phyloP scores from a whole-genome alignment of 768 basidiomycete genomes.

The Suillus weaverae region DNA sequence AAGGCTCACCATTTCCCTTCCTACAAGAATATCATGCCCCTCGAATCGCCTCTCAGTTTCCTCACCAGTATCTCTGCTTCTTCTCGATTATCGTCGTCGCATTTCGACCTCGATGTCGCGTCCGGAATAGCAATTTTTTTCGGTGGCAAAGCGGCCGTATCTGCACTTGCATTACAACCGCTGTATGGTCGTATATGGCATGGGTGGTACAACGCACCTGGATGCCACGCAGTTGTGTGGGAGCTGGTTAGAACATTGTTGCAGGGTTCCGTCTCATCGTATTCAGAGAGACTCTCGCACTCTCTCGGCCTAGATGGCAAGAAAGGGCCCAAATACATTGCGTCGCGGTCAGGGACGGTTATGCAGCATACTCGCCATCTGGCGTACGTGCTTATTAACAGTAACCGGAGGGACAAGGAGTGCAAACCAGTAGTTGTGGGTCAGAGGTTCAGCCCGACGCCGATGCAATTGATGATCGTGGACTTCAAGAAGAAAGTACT shows the following conservation, averaged over 20 bases:
- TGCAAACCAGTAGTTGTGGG: constrained; percentile 10
- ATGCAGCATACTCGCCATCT: constrained; percentile 45
- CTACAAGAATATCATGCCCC: background rate
- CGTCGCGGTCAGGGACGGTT: constrained; percentile 62
- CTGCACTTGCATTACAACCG: constrained; percentile 31
- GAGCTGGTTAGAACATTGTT: constrained; percentile 18
- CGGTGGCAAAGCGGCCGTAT: constrained; percentile 33
- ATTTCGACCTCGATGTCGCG: constrained; percentile 15
- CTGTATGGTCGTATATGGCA: constrained; percentile 27
- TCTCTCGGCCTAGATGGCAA: constrained; percentile 17
- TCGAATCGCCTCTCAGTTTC: background rate
- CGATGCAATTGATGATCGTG: constrained; percentile 9
- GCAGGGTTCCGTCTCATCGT: constrained; percentile 16
- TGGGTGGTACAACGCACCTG: constrained; percentile 38
- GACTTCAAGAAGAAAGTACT: background rate
- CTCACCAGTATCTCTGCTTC: background rate
- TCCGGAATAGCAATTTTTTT: constrained; percentile 27
- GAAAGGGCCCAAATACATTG: constrained; percentile 65
- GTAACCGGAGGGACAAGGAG: constrained; percentile 12
- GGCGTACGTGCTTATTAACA: constrained; percentile 50
- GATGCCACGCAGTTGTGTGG: constrained; percentile 28
- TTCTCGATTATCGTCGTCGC: background rate
- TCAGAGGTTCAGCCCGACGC: constrained; percentile 13
- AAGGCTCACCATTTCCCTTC: background rate
- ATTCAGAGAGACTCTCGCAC: constrained; percentile 17